phyloP scores from a whole-genome alignment of 1,284 basidiomycete genomes.

The Entoloma clypeatum region DNA sequence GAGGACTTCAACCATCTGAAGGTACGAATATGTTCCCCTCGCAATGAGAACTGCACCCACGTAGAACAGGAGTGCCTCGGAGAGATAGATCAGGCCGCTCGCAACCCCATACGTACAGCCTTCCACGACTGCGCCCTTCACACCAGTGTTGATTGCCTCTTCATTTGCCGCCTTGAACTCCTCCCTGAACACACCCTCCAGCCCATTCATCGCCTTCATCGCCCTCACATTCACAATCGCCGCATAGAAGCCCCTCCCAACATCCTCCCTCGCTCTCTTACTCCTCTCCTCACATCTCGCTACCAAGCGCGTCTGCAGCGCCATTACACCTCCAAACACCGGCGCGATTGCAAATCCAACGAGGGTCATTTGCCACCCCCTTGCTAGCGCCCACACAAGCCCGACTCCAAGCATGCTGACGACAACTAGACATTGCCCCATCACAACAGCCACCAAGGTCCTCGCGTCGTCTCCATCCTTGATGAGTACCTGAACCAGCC shows the following conservation, averaged over 20 bases:
- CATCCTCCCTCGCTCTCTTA: constrained; percentile 80
- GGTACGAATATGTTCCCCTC: constrained; percentile 79
- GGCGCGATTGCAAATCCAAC: constrained; percentile 87
- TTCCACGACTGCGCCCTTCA: constrained; percentile 76
- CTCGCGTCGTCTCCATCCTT: constrained; percentile 93
- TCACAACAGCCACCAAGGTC: constrained; percentile 70
- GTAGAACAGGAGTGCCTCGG: constrained; percentile 88
- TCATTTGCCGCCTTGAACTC: constrained; percentile 66
- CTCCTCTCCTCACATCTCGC: constrained; percentile 74
- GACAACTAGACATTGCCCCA: constrained; percentile 74
- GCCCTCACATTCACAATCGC: constrained; percentile 84
- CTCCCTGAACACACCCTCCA: constrained; percentile 70
- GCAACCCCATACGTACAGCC: constrained; percentile 82
- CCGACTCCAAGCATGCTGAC: constrained; percentile 80
- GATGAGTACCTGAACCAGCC: constrained; percentile 77
- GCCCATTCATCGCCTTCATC: constrained; percentile 89
- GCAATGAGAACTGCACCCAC: constrained; percentile 83
- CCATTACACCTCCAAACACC: constrained; percentile 74
- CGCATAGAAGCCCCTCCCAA: constrained; percentile 87
- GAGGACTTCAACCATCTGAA: constrained; percentile 85
- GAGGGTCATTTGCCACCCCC: constrained; percentile 92
- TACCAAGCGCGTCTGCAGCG: constrained; percentile 67
- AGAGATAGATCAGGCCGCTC: constrained; percentile 81
- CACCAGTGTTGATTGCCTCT: constrained; percentile 64
- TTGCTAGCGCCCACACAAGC: constrained; percentile 82